phyloP scores from a whole-genome alignment of 2,329 filamentous ascomycete genomes.

The Pseudocercospora macadamiae region DNA sequence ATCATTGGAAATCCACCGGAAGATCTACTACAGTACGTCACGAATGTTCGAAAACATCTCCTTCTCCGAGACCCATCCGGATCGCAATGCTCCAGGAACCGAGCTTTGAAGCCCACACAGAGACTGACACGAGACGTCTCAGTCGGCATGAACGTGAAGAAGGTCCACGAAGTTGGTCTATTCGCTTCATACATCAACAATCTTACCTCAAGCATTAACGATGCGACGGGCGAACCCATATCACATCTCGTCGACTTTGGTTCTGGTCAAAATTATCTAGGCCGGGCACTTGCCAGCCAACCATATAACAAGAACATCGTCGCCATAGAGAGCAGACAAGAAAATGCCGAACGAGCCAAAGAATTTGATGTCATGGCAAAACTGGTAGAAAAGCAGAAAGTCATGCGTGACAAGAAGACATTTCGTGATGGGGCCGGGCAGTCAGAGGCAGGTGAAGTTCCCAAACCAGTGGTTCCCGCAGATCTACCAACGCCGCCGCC shows the following conservation, averaged over 20 bases:
- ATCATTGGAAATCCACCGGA: conserved; percentile 52
- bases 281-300: conserved; percentile 78
- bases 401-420: conserved; percentile 82
- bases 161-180: conserved; percentile 87
- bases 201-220: conserved; percentile 59
- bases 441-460: conserved; percentile 19
- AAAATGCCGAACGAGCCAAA: conserved; percentile 84
- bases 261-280: conserved; percentile 94
- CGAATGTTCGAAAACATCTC: conserved; percentile 63
- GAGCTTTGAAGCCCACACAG: conserved; percentile 45
- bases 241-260: conserved; percentile 95
- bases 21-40: conserved; percentile 72
- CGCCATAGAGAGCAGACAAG: conserved; percentile 83
- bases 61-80: conserved; percentile 63
- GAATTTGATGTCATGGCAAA: conserved; percentile 82
- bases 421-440: conserved; percentile 62
- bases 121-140: conserved; percentile 71
- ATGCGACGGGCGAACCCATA: conserved; percentile 55
- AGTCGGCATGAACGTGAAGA: conserved; percentile 94
- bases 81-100: conserved; percentile 35
- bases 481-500: conserved; percentile 30
- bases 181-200: conserved; percentile 84
- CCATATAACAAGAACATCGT: conserved; percentile 87
- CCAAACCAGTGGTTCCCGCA: conserved; percentile 20
- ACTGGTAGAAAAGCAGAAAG: conserved; percentile 70